Conservation (phyloP, 768 basidiomycete species). For the Tylopilus felleus region DNA sequence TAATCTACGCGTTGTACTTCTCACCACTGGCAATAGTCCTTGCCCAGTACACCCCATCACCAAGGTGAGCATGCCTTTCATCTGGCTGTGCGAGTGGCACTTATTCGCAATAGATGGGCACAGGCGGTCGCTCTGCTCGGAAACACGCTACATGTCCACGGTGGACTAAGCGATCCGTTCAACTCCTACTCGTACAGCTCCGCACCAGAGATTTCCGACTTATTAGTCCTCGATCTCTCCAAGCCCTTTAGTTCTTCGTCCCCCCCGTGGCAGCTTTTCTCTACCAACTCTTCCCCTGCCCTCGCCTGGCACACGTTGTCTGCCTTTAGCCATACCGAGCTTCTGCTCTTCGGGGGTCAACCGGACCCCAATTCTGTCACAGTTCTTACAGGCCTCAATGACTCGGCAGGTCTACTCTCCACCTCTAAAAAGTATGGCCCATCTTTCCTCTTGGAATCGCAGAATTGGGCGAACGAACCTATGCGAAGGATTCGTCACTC, state of each 20-base stretch:
- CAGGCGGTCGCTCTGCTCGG: conserved; percentile 62
- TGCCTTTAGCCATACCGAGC: conserved; percentile 49
- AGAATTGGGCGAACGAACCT: conserved; percentile 64
- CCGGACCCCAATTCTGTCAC: conserved; percentile 56
- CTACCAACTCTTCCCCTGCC: conserved; percentile 49
- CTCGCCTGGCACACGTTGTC: conserved; percentile 82
- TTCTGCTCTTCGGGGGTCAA: conserved; percentile 75
- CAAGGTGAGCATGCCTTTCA: conserved; percentile 19
- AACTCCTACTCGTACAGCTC: conserved; percentile 69
- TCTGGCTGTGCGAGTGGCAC: background rate
- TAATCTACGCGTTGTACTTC: conserved; percentile 12
- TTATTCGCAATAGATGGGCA: conserved; percentile 66
- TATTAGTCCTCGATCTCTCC: conserved; percentile 65
- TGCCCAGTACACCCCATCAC: conserved; percentile 24
- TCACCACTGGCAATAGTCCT: conserved; percentile 11
- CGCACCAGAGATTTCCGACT: conserved; percentile 69
- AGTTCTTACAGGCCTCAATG: conserved; percentile 47
- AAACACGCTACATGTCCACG: conserved; percentile 66
- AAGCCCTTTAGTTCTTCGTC: conserved; percentile 53
- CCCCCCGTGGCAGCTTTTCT: conserved; percentile 67
- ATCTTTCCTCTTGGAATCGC: conserved; percentile 44
- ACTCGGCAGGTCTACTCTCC: conserved; percentile 63
- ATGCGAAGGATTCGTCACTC: conserved; percentile 76
- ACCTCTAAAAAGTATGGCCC: conserved; percentile 38
- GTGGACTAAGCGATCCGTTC: conserved; percentile 74